Base-by-base conservation (phyloP, 192 early-diverging fungal species). In the Backusella liffmaniae region DNA sequence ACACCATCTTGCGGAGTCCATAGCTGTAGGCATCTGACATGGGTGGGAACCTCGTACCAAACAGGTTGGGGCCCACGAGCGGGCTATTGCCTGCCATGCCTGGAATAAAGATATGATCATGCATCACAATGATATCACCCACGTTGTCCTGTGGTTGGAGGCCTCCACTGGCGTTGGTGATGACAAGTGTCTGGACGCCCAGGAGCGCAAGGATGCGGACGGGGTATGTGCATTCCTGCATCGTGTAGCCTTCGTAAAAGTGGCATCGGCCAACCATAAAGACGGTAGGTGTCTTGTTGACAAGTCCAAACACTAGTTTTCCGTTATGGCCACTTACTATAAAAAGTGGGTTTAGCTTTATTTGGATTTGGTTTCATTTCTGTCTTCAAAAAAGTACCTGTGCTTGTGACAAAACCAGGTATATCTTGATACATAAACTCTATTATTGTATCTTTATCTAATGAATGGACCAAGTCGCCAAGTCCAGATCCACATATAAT, bases 241-340 rank as follows among this genome's bases (percentile, higher is more conserved):
- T 85, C 6, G 89, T 87, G 79, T 95, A 92, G 9, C 96, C 96
- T 82, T 97, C 96, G 80, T 97, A 97, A 65, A 88, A 91, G 79
- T 97, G 96, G 84, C 90, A 94, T 23, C 96, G 86, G 23, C 96
- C 96, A 10, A 94, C 92, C 86, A 96, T 93, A 80, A 90, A 93
- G 26, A 96, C 92, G 0, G 89, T 89, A n/a, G 90, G 88, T 3
- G 74, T 79, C 32, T 83, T 74, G 36, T 89, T 84, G 56, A 98
- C 84, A 56, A 90, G 86, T 70, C 95, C 96, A 86, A 97, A 95
- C 4, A 95, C 94, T 16, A 98, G 84, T 76, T 92, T 93, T 35
- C 93, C 91, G 13, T 84, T 89, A 73, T 95, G 93, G 29, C 93
- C 93, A 53, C 77, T 82, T 44, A 93, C 90, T 68, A 66, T 32